Conservation (phyloP, 2,329 filamentous ascomycete species). For the Aureobasidium melanogenum region DNA sequence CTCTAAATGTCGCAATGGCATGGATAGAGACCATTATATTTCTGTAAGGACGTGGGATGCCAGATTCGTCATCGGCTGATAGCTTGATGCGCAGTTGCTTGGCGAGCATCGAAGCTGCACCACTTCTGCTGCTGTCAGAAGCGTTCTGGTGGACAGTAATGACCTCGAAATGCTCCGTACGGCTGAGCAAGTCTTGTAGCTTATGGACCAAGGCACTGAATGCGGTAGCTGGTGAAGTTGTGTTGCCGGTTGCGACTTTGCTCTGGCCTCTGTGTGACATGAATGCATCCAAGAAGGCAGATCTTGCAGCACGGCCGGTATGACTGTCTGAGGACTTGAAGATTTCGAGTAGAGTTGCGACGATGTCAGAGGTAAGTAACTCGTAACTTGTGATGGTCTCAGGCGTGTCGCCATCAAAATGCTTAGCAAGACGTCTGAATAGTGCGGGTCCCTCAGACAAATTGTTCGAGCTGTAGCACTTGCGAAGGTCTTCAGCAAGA, state of each 20-base stretch:
- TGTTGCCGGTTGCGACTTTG: constrained; percentile 55
- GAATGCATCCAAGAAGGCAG: constrained; percentile 83
- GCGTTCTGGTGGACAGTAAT: constrained; percentile 90
- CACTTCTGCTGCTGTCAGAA: constrained; percentile 81
- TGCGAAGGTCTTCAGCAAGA: constrained; percentile 62
- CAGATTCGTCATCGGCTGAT: constrained; percentile 79
- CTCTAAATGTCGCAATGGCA: constrained; percentile 95
- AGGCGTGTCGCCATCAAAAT: constrained; percentile 81
- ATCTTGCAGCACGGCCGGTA: constrained; percentile 54
- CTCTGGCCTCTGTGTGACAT: constrained; percentile 62
- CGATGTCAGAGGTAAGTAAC: constrained; percentile 80
- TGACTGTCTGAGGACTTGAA: constrained; percentile 62
- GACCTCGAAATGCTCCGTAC: constrained; percentile 96
- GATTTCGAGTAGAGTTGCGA: constrained; percentile 71
- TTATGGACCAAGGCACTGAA: constrained; percentile 91
- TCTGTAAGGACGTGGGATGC: constrained; percentile 77
- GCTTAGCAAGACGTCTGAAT: constrained; percentile 67
- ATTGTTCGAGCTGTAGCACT: constrained; percentile 47
- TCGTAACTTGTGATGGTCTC: constrained; percentile 95
- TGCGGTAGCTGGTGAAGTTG: constrained; percentile 65
- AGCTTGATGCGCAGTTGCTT: constrained; percentile 89
- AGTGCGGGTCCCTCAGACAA: constrained; percentile 48
- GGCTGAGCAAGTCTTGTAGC: constrained; percentile 87
- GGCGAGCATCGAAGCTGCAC: constrained; percentile 88
- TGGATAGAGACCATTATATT: constrained; percentile 99